These are phyloP conservation scores for Macadamia integrifolia DNA, from an alignment of 164 flowering plant species.

Conservation along the genomic window DNA sequence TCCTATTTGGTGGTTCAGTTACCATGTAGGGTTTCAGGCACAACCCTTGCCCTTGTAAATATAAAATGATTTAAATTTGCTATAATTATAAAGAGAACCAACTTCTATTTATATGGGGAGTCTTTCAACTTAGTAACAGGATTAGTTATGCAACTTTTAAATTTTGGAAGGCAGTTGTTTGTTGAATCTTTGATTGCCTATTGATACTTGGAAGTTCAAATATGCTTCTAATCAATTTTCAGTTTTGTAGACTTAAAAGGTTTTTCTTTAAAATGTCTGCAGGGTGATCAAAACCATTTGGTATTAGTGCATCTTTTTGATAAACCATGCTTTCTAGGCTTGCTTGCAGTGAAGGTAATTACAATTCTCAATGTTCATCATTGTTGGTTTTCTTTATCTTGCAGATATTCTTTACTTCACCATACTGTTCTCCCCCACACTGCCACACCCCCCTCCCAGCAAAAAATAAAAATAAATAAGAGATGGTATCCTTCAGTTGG, in stretches of 20 bases:
- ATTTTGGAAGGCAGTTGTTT: background rate
- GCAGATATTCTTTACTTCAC: background rate
- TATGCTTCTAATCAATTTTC: background rate
- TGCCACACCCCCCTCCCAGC: no score
- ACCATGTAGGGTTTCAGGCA: no score
- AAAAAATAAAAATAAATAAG: no score
- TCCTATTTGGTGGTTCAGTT: no score
- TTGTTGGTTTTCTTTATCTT: background rate
- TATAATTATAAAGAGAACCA: background rate
- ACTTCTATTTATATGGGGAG: background rate
- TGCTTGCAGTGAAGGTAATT: conserved; percentile 72
- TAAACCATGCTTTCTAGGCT: conserved; percentile 93
- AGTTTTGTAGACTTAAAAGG: background rate
- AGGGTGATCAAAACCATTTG: conserved; percentile 69
- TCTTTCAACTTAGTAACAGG: background rate
- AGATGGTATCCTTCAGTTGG: no score
- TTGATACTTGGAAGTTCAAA: background rate
- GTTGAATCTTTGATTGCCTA: background rate
- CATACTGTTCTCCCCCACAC: no score
- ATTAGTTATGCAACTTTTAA: background rate
- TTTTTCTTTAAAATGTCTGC: conserved; percentile 13
- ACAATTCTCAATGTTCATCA: background rate
- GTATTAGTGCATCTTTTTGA: conserved; percentile 87
- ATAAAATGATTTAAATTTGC: background rate
- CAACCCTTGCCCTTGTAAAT: no score